These are phyloP conservation scores for Pseudocercospora ulei DNA, from an alignment of 2,329 filamentous ascomycete genomes.

Conservation along the genomic window DNA sequence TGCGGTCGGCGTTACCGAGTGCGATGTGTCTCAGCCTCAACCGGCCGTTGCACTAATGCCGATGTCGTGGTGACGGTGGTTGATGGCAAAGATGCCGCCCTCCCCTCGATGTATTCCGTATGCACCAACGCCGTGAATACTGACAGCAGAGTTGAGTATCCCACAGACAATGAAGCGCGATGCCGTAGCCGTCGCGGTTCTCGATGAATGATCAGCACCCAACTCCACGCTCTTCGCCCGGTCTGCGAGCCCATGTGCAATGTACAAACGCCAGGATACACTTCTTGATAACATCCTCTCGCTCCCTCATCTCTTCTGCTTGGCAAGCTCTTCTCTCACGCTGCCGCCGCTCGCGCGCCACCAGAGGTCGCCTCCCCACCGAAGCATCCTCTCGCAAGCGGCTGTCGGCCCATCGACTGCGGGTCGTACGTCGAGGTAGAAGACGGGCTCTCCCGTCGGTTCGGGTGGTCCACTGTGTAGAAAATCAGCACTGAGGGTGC, in stretches of 20 bases:
- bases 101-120: too few species aligned
- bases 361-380: constrained; percentile 92
- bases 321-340: constrained; percentile 43
- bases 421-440: constrained; percentile 88
- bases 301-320: constrained; percentile 22
- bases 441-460: constrained; percentile 80
- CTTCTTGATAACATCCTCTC: background rate
- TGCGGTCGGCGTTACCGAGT: too few species aligned
- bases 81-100: too few species aligned
- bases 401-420: constrained; percentile 72
- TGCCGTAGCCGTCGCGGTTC: constrained; percentile 2
- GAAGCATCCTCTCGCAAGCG: constrained; percentile 69
- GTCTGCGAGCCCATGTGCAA: constrained; percentile 1
- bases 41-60: too few species aligned
- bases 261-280: background rate
- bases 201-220: background rate
- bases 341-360: constrained; percentile 72
- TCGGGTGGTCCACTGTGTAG: constrained; percentile 77
- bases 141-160: constrained; percentile 10
- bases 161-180: background rate
- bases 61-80: too few species aligned
- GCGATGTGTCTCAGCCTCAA: too few species aligned
- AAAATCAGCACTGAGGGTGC: constrained; percentile 45
- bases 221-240: constrained; percentile 13
- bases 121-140: too few species aligned